phyloP scores from a whole-genome alignment of 306 rosid species.

The Canavalia gladiata region DNA sequence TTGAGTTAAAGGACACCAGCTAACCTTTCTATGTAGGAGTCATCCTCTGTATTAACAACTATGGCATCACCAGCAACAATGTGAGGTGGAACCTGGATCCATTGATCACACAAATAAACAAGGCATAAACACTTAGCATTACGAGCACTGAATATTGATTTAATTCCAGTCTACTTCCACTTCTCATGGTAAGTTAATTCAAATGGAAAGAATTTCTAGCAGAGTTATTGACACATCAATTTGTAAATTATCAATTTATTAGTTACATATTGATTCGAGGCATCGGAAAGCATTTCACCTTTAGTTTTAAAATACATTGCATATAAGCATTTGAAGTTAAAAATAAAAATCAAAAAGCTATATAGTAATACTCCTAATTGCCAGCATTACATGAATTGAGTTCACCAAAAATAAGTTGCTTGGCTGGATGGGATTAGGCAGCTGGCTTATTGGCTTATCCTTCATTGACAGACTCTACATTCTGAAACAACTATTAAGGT shows the following conservation, averaged over 20 bases:
- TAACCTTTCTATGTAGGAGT: constrained; percentile 88
- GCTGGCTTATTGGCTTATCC: background rate
- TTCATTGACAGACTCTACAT: background rate
- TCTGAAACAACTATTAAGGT: background rate
- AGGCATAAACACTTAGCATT: constrained; percentile 25
- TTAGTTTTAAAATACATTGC: background rate
- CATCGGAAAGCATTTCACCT: background rate
- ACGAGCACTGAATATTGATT: constrained; percentile 29
- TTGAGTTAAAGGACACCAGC: constrained; percentile 23
- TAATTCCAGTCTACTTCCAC: constrained; percentile 21
- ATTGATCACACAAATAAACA: constrained; percentile 25
- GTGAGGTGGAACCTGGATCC: constrained; percentile 80
- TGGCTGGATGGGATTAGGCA: background rate
- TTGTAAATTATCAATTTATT: constrained; percentile 14
- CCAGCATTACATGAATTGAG: background rate
- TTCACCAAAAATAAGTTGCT: background rate
- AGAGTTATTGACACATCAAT: constrained; percentile 4
- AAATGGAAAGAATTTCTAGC: constrained; percentile 35
- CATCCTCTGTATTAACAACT: constrained; percentile 76
- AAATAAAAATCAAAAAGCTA: too few species aligned
- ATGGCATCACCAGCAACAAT: constrained; percentile 78
- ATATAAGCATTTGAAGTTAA: background rate
- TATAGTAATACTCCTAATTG: background rate
- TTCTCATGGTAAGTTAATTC: background rate
- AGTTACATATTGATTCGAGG: constrained; percentile 13